Evolutionary conservation across 2,329 filamentous ascomycete species (phyloP).

Genomic region (Exophiala oligosperma): DNA sequence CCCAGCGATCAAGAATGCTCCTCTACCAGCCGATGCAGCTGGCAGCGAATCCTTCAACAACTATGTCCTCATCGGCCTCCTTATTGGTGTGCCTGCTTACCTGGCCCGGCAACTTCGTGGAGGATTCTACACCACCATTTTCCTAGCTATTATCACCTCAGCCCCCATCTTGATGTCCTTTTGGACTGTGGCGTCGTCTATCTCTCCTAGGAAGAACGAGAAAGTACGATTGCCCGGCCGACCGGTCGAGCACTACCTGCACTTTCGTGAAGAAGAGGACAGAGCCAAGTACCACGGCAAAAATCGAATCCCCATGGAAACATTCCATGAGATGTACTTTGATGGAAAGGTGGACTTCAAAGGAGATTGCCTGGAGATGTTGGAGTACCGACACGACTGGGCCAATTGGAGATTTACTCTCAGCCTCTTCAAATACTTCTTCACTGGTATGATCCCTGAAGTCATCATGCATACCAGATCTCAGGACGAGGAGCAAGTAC

Average conservation of each 20-base stretch:
- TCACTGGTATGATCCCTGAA: conserved; percentile 84
- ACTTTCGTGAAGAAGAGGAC: conserved; percentile 49
- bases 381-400: conserved; percentile 98
- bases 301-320: conserved; percentile 71
- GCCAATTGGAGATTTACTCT: conserved; percentile 89
- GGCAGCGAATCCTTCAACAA: conserved; percentile 89
- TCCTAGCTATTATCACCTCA: conserved; percentile 77
- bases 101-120: conserved; percentile 80
- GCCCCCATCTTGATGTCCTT: conserved; percentile 78
- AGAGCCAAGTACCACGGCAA: conserved; percentile 49
- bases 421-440: conserved; percentile 81
- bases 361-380: conserved; percentile 80
- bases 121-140: conserved; percentile 81
- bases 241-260: conserved; percentile 81
- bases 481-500: conserved; percentile 96
- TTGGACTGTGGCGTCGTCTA: conserved; percentile 77
- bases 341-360: conserved; percentile 94
- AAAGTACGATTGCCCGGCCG: conserved; percentile 85
- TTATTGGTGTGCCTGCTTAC: conserved; percentile 74
- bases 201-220: conserved; percentile 88
- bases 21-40: conserved; percentile 84
- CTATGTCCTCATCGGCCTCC: conserved; percentile 67
- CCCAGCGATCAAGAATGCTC: conserved; percentile 88
- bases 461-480: conserved; percentile 89
- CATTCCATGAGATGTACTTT: conserved; percentile 98